A percentile compares a stretch with the other conserved stretches of the same genome.
Conservation (phyloP, 2,329 filamentous ascomycete species). For the Xylaria sp. region DNA sequence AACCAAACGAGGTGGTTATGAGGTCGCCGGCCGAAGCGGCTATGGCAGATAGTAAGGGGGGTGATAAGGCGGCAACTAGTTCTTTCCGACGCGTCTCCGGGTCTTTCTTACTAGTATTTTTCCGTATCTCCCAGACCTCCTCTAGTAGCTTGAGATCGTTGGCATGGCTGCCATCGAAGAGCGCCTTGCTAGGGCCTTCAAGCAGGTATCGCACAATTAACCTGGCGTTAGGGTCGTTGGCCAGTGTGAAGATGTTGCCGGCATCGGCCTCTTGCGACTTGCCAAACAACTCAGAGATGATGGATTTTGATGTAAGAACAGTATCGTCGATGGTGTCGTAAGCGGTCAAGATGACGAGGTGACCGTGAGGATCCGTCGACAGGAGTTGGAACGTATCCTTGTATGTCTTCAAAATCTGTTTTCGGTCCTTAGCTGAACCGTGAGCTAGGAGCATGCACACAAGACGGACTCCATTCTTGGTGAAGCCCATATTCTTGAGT, state of each 20-base stretch:
- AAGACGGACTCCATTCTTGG: constrained; percentile 76
- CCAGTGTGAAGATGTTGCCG: constrained; percentile 59
- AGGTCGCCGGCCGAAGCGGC: constrained; percentile 62
- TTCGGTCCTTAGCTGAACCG: constrained; percentile 86
- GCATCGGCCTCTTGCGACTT: constrained; percentile 59
- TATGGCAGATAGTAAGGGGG: constrained; percentile 69
- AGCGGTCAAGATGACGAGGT: constrained; percentile 75
- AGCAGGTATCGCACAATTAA: constrained; percentile 76
- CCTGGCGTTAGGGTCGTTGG: constrained; percentile 60
- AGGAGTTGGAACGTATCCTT: constrained; percentile 84
- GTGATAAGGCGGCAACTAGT: constrained; percentile 67
- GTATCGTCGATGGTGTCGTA: constrained; percentile 95
- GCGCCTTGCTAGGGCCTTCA: constrained; percentile 56
- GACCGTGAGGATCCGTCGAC: constrained; percentile 72
- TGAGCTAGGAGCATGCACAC: constrained; percentile 78
- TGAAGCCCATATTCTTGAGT: constrained; percentile 94
- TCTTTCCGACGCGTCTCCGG: constrained; percentile 69
- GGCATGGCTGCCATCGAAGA: constrained; percentile 58
- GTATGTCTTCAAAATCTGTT: constrained; percentile 80
- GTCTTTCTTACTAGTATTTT: constrained; percentile 89
- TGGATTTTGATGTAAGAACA: constrained; percentile 75
- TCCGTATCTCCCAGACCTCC: constrained; percentile 73
- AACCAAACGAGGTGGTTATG: constrained; percentile 71
- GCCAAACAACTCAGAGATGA: constrained; percentile 80
- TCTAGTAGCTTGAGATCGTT: constrained; percentile 65